phyloP scores from a whole-genome alignment of 2,329 filamentous ascomycete species.

The Periconia sp. region DNA sequence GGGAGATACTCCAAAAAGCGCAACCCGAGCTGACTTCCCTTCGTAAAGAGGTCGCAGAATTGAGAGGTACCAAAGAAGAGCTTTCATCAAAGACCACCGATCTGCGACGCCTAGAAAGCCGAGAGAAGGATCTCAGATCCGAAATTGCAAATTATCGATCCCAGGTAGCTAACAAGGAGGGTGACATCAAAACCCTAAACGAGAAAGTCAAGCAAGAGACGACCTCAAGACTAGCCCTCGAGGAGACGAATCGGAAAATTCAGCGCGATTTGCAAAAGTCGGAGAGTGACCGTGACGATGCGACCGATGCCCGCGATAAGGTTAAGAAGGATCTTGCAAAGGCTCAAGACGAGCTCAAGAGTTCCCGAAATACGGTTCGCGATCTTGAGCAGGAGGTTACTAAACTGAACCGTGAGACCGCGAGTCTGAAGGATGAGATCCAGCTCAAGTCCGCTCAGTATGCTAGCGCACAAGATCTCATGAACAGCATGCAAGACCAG shows the following conservation, averaged over 20 bases:
- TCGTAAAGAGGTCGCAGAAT: conserved; percentile 74
- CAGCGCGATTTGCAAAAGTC: conserved; percentile 79
- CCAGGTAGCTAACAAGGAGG: conserved; percentile 74
- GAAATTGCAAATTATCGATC: conserved; percentile 76
- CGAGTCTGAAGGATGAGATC: conserved; percentile 75
- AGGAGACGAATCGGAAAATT: conserved; percentile 77
- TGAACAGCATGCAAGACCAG: conserved; percentile 93
- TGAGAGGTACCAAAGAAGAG: conserved; percentile 79
- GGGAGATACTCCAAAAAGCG: conserved; percentile 79
- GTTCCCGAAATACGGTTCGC: conserved; percentile 63
- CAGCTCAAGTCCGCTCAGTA: conserved; percentile 87
- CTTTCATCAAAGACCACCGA: conserved; percentile 68
- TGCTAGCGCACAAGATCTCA: conserved; percentile 79
- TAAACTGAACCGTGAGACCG: conserved; percentile 71
- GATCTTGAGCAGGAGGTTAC: conserved; percentile 77
- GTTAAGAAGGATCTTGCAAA: conserved; percentile 71
- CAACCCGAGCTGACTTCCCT: conserved; percentile 85
- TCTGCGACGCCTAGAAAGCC: conserved; percentile 77
- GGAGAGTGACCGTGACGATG: conserved; percentile 80
- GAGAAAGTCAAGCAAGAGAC: conserved; percentile 80
- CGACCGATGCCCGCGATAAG: conserved; percentile 75
- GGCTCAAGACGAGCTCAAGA: conserved; percentile 72
- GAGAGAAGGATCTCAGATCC: conserved; percentile 78
- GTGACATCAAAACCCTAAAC: conserved; percentile 77
- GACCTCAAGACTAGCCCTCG: conserved; percentile 71